These are phyloP conservation scores for Aspergillus oerlinghausenensis DNA, from an alignment of 2,329 filamentous ascomycete species.

Conservation along the genomic window DNA sequence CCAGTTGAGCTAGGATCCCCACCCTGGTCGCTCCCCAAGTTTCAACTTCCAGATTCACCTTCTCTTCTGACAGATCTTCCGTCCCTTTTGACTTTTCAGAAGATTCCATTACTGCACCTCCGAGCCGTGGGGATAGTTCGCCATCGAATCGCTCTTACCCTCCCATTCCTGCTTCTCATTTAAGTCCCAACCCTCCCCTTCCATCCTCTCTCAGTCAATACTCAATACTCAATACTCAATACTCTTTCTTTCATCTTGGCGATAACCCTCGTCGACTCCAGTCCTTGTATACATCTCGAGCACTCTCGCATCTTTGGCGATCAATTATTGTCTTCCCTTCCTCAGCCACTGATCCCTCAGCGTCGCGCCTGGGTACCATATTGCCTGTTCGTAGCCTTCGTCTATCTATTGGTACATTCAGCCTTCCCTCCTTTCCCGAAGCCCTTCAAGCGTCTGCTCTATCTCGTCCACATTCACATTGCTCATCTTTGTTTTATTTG, in stretches of 20 bases:
- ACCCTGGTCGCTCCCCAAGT: slow-evolving; percentile 10
- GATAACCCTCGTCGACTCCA: not conserved
- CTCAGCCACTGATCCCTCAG: not conserved
- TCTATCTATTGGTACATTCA: not conserved
- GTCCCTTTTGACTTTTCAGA: slow-evolving; percentile 3
- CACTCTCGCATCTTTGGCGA: slow-evolving; percentile 4
- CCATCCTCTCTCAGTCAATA: slow-evolving; percentile 18
- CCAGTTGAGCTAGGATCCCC: not conserved
- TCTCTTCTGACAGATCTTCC: slow-evolving; percentile 9
- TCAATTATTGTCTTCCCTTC: slow-evolving; percentile 2
- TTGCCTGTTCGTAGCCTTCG: not conserved
- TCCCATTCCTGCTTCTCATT: slow-evolving; percentile 7
- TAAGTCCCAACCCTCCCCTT: slow-evolving; percentile 5
- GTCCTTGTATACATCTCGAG: not conserved
- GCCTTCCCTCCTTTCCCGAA: not conserved
- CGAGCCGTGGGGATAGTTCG: slow-evolving; percentile 10
- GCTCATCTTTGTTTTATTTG: slow-evolving; percentile 4
- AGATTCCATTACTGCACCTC: not conserved
- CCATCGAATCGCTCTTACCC: slow-evolving; percentile 14
- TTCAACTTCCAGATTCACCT: slow-evolving; percentile 6
- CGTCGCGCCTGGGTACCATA: not conserved
- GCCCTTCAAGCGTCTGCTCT: slow-evolving; percentile 1
- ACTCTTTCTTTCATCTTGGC: slow-evolving; percentile 3
- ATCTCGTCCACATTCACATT: slow-evolving; percentile 4
- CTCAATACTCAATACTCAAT: slow-evolving; percentile 10